Base-by-base conservation (phyloP, 306 rosid genomes). In the Luffa aegyptiaca region DNA sequence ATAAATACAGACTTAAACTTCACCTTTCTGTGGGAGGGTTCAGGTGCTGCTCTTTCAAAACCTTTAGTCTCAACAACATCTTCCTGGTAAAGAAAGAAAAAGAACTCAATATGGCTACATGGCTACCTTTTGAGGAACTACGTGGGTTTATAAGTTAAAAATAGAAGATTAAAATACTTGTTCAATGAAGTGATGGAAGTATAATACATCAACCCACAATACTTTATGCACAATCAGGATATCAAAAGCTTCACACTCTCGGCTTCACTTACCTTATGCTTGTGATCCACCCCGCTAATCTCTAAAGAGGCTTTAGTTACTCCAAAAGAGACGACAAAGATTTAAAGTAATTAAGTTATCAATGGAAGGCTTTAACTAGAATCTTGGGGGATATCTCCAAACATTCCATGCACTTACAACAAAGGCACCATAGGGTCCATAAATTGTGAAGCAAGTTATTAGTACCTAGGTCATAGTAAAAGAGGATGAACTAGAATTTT, bases 41-140 rank as follows among this genome's bases (percentile, higher is more conserved):
- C 92, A 18, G 88, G 87, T 21, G 75, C 84, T 74, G 86, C 83
- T 31, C 86, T 76, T 70, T 86, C 86, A 1, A 83, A 69, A 66
- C 61, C 83, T 83, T 88, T 83, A 82, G 81, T 84, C 86, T 88
- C 96, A 6, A 82, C 85, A 57, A 81, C 87, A 81, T 84, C 87
- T 83, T 82, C 83, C 85, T 88, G 91, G 59, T n/a, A 17, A 39
- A n/a, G 13, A 20, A 20, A n/a, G 11, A 9, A 68, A 68, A 68
- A 68, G 26, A 63, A 35, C 42, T 35, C 73, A 39, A 17, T 42
- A 66, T 66, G 13, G 5, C 4, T 58, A 58, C 26, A 21, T 21
- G 65, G 4, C 37, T 39, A 35, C 14, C 18, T 51, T 39, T 66
- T 6, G 16, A 41, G 73, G 44, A 36, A 36, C 73, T 36, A 65